Conservation (phyloP, 2,329 filamentous ascomycete genomes). For the Neurospora crassa region DNA sequence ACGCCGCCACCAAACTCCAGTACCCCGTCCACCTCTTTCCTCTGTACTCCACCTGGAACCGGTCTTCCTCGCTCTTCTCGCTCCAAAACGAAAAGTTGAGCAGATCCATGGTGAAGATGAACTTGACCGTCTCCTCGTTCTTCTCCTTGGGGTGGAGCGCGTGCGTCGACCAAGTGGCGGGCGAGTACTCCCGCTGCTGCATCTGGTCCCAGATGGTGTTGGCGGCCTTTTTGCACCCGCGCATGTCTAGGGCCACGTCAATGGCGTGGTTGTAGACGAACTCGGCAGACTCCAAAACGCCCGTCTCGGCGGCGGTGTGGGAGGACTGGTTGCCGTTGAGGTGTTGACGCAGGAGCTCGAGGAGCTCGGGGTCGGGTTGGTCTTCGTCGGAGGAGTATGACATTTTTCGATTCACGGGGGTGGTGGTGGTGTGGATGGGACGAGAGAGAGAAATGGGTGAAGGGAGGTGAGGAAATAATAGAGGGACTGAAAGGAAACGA, state of each 20-base stretch:
- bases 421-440: background rate
- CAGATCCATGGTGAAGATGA: conserved; percentile 96
- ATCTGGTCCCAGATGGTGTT: conserved; percentile 71
- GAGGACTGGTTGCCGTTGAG: conserved; percentile 48
- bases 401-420: background rate
- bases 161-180: conserved; percentile 77
- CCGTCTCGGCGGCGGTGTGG: conserved; percentile 58
- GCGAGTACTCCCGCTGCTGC: conserved; percentile 75
- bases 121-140: conserved; percentile 71
- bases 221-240: conserved; percentile 73
- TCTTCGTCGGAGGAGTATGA: conserved; percentile 73
- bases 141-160: conserved; percentile 80
- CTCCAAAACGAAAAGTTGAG: conserved; percentile 98
- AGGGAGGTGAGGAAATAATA: too few relatives aligned
- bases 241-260: conserved; percentile 82
- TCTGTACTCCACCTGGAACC: conserved; percentile 75
- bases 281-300: conserved; percentile 72
- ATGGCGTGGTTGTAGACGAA: conserved; percentile 87
- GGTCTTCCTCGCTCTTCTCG: conserved; percentile 54
- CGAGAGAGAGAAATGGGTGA: too few relatives aligned
- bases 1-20: conserved; percentile 80
- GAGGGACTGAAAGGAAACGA: too few relatives aligned
- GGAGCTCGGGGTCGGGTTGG: conserved; percentile 73
- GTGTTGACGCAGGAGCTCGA: conserved; percentile 76
- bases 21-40: conserved; percentile 86